These are phyloP conservation scores for Beauveria caledonica DNA, from an alignment of 2,329 filamentous ascomycete species.

Conservation along the genomic window DNA sequence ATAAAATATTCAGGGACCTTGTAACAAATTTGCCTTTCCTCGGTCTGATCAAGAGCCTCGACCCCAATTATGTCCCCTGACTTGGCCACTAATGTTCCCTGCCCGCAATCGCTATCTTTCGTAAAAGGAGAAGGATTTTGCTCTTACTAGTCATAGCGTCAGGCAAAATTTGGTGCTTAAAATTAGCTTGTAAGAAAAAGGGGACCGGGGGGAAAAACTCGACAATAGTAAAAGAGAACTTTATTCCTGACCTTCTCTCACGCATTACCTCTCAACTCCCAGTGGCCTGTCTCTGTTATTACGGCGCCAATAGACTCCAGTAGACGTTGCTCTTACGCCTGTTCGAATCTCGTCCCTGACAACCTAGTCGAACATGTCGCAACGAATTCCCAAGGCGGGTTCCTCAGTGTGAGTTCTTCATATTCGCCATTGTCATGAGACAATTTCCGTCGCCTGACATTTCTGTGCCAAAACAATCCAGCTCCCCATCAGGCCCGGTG, in stretches of 20 bases:
- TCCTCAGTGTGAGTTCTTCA: constrained; percentile 1
- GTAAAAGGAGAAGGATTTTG: background rate
- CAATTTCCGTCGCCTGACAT: background rate
- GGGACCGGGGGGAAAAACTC: background rate
- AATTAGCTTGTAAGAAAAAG: constrained; percentile 3
- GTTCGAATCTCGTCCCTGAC: background rate
- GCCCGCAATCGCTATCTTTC: background rate
- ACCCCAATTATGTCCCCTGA: background rate
- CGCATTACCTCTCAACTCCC: background rate
- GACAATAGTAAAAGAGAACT: background rate
- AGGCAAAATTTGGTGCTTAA: background rate
- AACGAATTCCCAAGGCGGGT: constrained; percentile 1
- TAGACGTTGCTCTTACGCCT: background rate
- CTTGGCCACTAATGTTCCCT: background rate
- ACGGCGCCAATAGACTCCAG: background rate
- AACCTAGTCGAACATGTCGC: background rate
- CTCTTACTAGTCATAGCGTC: constrained; percentile 1
- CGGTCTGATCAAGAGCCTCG: background rate
- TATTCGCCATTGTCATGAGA: background rate
- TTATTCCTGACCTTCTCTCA: background rate
- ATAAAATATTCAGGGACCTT: background rate
- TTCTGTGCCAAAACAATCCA: background rate
- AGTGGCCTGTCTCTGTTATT: background rate
- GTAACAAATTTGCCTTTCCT: background rate
- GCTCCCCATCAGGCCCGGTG: constrained; percentile 1